Evolutionary conservation across 2,329 filamentous ascomycete genomes (phyloP).

Genomic region (Colletotrichum orchidophilum): DNA sequence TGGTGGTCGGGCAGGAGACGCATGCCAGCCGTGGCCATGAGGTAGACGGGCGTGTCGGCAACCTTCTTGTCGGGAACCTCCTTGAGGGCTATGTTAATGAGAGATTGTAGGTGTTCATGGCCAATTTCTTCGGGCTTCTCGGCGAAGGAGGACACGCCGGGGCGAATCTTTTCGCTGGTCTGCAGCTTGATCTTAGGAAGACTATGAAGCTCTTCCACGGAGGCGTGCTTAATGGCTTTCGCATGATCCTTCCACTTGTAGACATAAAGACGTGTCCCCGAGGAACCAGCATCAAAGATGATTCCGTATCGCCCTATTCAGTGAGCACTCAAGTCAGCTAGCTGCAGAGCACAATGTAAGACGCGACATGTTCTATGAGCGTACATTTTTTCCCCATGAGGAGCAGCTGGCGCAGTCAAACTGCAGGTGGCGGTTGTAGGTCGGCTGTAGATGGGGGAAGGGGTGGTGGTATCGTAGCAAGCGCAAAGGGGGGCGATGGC

Average conservation of each 20-base stretch:
- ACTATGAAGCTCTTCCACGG: slow-evolving; percentile 67
- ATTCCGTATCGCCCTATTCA: slow-evolving; percentile 80
- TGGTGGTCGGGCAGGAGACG: slow-evolving; percentile 81
- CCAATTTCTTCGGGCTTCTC: slow-evolving; percentile 80
- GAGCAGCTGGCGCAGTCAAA: slow-evolving; percentile 10
- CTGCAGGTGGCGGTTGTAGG: not conserved
- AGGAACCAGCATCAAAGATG: slow-evolving; percentile 97
- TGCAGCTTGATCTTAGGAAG: slow-evolving; percentile 86
- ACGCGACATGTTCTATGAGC: slow-evolving; percentile 24
- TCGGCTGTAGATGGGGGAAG: not conserved
- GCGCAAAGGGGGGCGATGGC: not conserved
- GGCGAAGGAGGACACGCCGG: slow-evolving; percentile 91
- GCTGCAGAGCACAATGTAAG: not conserved
- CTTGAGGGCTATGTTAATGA: slow-evolving; percentile 83
- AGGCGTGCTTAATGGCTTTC: slow-evolving; percentile 62
- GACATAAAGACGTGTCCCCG: slow-evolving; percentile 92
- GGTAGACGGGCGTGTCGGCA: slow-evolving; percentile 87
- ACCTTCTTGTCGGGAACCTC: slow-evolving; percentile 81
- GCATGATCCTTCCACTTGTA: slow-evolving; percentile 90
- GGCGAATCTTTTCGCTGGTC: slow-evolving; percentile 92
- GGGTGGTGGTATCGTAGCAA: not conserved
- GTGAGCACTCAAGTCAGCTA: slow-evolving; percentile 2
- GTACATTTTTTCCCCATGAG: slow-evolving; percentile 50
- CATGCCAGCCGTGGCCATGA: slow-evolving; percentile 97
- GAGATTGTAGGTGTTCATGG: slow-evolving; percentile 78